phyloP scores from a whole-genome alignment of 345 rosid species.

The Brassica napus region DNA sequence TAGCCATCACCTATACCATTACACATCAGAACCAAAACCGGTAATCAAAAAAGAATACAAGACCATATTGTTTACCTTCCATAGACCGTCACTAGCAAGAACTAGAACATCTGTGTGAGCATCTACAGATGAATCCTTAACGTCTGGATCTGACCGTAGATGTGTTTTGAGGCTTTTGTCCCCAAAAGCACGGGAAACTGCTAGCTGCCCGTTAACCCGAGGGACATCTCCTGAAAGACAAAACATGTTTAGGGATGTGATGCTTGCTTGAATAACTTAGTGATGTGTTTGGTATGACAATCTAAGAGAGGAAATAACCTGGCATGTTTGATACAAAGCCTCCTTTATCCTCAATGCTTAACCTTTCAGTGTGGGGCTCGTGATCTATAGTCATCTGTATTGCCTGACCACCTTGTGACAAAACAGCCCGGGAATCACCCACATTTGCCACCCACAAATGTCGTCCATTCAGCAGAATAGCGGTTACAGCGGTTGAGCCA shows the following conservation, averaged over 20 bases:
- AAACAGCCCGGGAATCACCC: constrained; percentile 73
- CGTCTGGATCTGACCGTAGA: constrained; percentile 74
- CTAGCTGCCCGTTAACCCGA: constrained; percentile 70
- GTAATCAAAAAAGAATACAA: not conserved
- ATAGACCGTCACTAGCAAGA: constrained; percentile 74
- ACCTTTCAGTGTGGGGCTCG: constrained; percentile 69
- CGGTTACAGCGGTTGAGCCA: constrained; percentile 80
- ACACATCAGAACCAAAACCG: constrained; percentile 11
- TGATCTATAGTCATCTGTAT: constrained; percentile 62
- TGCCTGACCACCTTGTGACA: constrained; percentile 60
- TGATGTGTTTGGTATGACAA: not conserved
- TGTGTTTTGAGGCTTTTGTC: constrained; percentile 70
- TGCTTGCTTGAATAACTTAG: not conserved
- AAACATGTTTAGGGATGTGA: not conserved
- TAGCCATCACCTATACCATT: constrained; percentile 56
- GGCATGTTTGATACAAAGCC: constrained; percentile 84
- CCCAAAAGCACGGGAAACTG: constrained; percentile 75
- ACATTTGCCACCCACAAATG: constrained; percentile 67
- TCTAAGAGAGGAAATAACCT: constrained; percentile 47
- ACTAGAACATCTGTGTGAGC: constrained; percentile 54
- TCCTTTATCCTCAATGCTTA: constrained; percentile 60
- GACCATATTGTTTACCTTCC: constrained; percentile 51
- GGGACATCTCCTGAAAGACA: constrained; percentile 63
- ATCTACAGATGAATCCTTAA: constrained; percentile 40
- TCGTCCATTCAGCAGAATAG: constrained; percentile 59